A percentile compares a stretch with the other conserved stretches of the same genome.
Conservation (phyloP, 495 filamentous ascomycete species). For the Copromyces sp. region DNA sequence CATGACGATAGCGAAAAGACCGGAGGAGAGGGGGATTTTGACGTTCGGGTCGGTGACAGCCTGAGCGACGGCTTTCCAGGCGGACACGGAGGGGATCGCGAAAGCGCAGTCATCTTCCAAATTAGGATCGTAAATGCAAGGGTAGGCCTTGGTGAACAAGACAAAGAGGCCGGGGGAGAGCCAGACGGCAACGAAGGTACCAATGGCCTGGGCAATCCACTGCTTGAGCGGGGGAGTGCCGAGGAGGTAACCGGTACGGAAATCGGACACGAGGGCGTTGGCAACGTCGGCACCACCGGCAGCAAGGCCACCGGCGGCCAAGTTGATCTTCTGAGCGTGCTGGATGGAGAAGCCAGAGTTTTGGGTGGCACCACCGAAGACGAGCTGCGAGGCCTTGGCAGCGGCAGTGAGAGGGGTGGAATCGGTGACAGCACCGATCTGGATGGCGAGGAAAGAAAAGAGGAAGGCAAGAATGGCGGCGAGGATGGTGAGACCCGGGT, state of each 20-base stretch:
- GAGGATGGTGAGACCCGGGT: conserved; percentile 50
- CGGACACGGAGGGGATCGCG: conserved; percentile 49
- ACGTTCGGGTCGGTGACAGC: conserved; percentile 52
- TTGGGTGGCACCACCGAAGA: conserved; percentile 52
- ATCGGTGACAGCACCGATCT: conserved; percentile 53
- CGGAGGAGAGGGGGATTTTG: conserved; percentile 45
- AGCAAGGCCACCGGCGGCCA: conserved; percentile 52
- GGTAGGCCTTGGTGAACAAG: conserved; percentile 55
- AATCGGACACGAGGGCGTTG: conserved; percentile 45
- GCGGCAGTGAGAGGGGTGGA: conserved; percentile 54
- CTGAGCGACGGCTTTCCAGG: conserved; percentile 54
- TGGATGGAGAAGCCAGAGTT: conserved; percentile 32
- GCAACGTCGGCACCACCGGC: conserved; percentile 49
- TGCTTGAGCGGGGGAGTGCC: conserved; percentile 52
- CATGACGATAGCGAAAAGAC: conserved; percentile 48
- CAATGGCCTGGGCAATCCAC: conserved; percentile 53
- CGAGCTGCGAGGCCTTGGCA: conserved; percentile 56
- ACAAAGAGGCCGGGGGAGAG: conserved; percentile 53
- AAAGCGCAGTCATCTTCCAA: conserved; percentile 38
- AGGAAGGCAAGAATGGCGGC: conserved; percentile 54
- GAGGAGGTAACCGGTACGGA: conserved; percentile 54
- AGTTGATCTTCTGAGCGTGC: conserved; percentile 49
- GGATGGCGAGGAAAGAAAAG: conserved; percentile 59
- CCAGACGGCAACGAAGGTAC: conserved; percentile 51
- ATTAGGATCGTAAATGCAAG: conserved; percentile 44